Evolutionary conservation across 441 rosid genomes (phyloP), one percentile per base, ranked within the genome.

Genomic region (Mallotus japonicus): DNA sequence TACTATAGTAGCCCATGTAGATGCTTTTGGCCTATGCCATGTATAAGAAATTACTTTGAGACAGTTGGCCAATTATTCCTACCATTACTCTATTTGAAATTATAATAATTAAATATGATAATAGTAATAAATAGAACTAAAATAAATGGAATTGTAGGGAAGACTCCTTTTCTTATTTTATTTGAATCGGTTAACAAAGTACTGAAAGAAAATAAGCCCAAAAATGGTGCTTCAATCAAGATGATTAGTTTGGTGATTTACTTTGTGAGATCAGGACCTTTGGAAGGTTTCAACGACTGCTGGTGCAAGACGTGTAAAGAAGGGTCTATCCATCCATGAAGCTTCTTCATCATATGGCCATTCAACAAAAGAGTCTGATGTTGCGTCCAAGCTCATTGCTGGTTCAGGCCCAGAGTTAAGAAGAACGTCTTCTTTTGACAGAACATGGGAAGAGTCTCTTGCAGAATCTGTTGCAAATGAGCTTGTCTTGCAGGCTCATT

Each of bases 241-340:
- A 49, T 79, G 67, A 54, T 28, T 60, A 63, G 24, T 53, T 64
- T 80, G 66, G 70, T 71, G 32, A 56, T 80, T 74, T 65, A 69
- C 46, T 75, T 67, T 42, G 47, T 69, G 71, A 60, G 65, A 54
- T 83, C 91, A 96, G 99, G 96, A 94, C 84, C 95, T 85, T 70
- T 96, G 99, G 99, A 92, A 90, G 88, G 89, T 93, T 75, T 93
- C 99, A 34, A 92, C 98, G 49, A 89, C 98, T 68, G 91, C 92
- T 77, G 97, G 92, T 51, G 85, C 95, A 50, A 92, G 88, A 79
- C 95, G 98, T 74, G 87, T 75, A 66, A 94, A 92, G 87, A 96
- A 94, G 88, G 96, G 92, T 76, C 75, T 75, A 60, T 82, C 85
- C 49, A 72, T 69, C 75, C 85, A 85, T 14, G 98, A 91, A 72